These are phyloP conservation scores for Conticribra weissflogii DNA, from an alignment of 108 stramenopile genomes.

Conservation along the genomic window DNA sequence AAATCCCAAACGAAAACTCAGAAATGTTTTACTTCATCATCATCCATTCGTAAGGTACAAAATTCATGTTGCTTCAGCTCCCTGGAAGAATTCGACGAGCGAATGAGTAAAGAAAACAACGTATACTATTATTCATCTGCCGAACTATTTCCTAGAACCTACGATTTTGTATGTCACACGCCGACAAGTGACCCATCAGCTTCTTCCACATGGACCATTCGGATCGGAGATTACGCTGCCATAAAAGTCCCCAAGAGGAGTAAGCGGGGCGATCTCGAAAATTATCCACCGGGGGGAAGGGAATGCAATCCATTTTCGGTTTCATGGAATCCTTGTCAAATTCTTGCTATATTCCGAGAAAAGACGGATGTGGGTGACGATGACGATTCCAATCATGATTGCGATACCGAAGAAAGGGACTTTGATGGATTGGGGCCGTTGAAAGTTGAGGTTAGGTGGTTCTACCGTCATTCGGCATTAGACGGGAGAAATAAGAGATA, in stretches of 20 bases:
- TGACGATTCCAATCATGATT: background rate
- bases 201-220: slow-evolving; percentile 6
- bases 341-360: slow-evolving; percentile 47
- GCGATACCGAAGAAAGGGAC: slow-evolving; percentile 1
- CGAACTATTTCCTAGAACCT: background rate
- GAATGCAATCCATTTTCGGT: slow-evolving; percentile 17
- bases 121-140: background rate
- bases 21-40: background rate
- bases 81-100: background rate
- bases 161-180: background rate
- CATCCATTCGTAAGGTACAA: background rate
- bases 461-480: slow-evolving; percentile 32
- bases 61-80: background rate
- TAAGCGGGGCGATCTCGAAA: background rate
- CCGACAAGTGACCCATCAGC: background rate
- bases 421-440: slow-evolving; percentile 6
- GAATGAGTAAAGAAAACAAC: background rate
- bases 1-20: too few relatives aligned
- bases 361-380: slow-evolving; percentile 1
- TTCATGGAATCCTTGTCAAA: slow-evolving; percentile 51
- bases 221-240: slow-evolving; percentile 21
- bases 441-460: slow-evolving; percentile 48
- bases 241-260: background rate
- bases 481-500: slow-evolving; percentile 6
- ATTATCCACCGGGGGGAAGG: background rate